phyloP scores from a whole-genome alignment of 371 early-diverging fungal genomes.

The Phascolomyces articulosus region DNA sequence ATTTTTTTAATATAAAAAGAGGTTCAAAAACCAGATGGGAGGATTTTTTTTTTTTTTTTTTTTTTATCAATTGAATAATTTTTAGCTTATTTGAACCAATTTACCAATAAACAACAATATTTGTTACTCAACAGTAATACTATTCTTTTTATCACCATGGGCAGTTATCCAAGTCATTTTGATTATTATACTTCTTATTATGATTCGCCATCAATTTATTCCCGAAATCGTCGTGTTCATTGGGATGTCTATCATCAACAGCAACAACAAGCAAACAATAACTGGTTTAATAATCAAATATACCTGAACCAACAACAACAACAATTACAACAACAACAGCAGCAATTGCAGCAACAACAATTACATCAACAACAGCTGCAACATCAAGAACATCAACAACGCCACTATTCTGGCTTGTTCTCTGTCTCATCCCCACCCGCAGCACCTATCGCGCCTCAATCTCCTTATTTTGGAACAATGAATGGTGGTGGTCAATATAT shows the following conservation, averaged over 20 bases:
- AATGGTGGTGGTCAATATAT: background rate
- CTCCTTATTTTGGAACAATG: background rate
- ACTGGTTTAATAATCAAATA: background rate
- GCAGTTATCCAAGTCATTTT: conserved; percentile 3
- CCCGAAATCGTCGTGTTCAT: background rate
- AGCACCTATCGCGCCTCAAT: background rate
- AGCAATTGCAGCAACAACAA: background rate
- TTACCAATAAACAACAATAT: background rate
- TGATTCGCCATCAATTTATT: background rate
- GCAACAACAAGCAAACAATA: background rate
- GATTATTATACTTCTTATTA: background rate
- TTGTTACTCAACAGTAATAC: background rate
- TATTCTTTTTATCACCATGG: no score
- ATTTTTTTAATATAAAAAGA: background rate
- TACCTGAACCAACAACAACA: background rate
- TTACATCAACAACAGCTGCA: background rate
- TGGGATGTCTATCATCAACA: background rate
- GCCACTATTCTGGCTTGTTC: background rate
- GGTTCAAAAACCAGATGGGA: background rate
- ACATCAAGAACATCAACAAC: background rate
- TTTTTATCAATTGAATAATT: background rate
- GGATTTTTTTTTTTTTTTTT: background rate
- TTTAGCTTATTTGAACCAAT: background rate
- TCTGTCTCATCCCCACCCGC: background rate
- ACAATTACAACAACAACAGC: background rate